Percentiles rank a stretch among this genome's conserved stretches.
phyloP scores from a whole-genome alignment of 805 yeast genomes.

The Cyberlindnera amylophila region DNA sequence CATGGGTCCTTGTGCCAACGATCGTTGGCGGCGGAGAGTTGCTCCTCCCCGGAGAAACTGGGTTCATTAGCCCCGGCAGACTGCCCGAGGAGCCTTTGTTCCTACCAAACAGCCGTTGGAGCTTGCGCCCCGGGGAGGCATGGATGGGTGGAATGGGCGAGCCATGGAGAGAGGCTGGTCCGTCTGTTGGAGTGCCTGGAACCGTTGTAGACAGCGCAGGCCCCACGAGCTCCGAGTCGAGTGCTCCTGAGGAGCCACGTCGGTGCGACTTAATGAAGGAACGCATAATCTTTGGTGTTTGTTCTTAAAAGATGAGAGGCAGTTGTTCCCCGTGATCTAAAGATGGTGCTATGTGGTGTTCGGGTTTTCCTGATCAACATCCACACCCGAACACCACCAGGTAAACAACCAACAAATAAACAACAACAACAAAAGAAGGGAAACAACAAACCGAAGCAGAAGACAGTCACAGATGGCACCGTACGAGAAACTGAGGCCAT shows the following conservation, averaged over 20 bases:
- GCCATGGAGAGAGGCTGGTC: neutral
- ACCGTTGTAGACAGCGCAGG: neutral
- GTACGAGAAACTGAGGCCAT: no score
- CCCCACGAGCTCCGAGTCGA: conserved; percentile 3
- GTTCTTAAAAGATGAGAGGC: neutral
- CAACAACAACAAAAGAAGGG: neutral
- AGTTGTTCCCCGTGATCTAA: neutral
- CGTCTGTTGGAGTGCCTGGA: neutral
- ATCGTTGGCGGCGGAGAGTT: conserved; percentile 32
- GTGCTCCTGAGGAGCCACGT: conserved; percentile 30
- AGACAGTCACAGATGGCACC: neutral
- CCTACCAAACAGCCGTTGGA: conserved; percentile 25
- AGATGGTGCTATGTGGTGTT: neutral
- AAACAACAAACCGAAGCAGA: no score
- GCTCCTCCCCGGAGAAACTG: conserved; percentile 15
- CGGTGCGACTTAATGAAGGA: conserved; percentile 38
- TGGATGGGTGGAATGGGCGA: conserved; percentile 5
- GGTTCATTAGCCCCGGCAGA: conserved; percentile 4
- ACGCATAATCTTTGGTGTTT: conserved; percentile 25
- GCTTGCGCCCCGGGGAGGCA: conserved; percentile 13
- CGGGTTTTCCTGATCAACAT: conserved; percentile 1
- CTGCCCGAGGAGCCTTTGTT: conserved; percentile 19
- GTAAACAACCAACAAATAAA: neutral
- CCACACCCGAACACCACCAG: neutral
- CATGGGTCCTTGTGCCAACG: conserved; percentile 46